phyloP scores from a whole-genome alignment of 2,329 filamentous ascomycete genomes.

The Polychaeton citri region DNA sequence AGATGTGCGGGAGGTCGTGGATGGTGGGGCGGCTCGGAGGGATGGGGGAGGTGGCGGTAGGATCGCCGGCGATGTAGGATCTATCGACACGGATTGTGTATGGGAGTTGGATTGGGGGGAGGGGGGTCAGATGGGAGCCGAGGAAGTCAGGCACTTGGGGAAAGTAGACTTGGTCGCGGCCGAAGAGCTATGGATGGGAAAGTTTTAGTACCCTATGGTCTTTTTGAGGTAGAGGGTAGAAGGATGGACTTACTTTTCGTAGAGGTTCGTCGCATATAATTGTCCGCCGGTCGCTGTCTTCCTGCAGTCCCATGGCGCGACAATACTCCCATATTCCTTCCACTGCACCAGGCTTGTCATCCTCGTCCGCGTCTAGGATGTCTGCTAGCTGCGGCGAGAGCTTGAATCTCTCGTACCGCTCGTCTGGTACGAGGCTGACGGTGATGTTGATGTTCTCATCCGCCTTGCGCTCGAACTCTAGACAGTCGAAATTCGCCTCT shows the following conservation, averaged over 20 bases:
- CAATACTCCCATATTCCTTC: slow-evolving; percentile 96
- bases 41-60: slow-evolving; percentile 42
- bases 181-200: slow-evolving; percentile 47
- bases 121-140: slow-evolving; percentile 55
- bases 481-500: slow-evolving; percentile 71
- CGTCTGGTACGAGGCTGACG: slow-evolving; percentile 73
- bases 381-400: slow-evolving; percentile 69
- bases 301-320: slow-evolving; percentile 69
- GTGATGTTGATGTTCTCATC: slow-evolving; percentile 89
- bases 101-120: slow-evolving; percentile 68
- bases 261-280: slow-evolving; percentile 81
- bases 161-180: slow-evolving; percentile 62
- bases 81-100: slow-evolving; percentile 90
- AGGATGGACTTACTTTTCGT: slow-evolving; percentile 47
- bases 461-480: slow-evolving; percentile 81
- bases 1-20: slow-evolving; percentile 70
- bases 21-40: slow-evolving; percentile 58
- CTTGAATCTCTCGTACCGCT: slow-evolving; percentile 72
- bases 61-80: slow-evolving; percentile 51
- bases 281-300: slow-evolving; percentile 87
- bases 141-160: slow-evolving; percentile 70
- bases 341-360: slow-evolving; percentile 74
- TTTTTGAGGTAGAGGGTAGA: slow-evolving; percentile 1
- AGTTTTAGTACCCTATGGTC: too few species aligned
- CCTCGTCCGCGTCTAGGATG: slow-evolving; percentile 73